These are phyloP conservation scores for Pisolithus orientalis DNA, from an alignment of 768 basidiomycete species.

Conservation along the genomic window DNA sequence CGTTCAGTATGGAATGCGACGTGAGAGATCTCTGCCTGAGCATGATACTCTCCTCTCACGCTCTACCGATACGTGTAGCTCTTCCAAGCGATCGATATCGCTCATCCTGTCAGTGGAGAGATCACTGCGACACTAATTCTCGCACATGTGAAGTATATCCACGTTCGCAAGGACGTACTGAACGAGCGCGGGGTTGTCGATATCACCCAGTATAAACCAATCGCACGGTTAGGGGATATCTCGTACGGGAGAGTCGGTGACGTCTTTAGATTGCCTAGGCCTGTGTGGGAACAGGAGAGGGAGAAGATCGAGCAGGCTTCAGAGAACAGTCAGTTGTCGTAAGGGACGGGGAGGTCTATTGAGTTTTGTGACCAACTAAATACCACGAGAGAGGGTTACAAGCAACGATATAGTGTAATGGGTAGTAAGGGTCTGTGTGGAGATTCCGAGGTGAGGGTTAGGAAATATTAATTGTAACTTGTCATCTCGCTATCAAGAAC, in stretches of 20 bases:
- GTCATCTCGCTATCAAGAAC: no score
- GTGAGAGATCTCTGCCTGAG: background rate
- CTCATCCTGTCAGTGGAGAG: conserved; percentile 16
- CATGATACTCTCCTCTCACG: background rate
- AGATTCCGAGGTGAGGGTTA: no score
- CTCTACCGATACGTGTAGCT: conserved; percentile 8
- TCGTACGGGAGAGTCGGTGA: conserved; percentile 28
- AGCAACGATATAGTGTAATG: no score
- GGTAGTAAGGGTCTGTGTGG: no score
- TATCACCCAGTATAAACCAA: conserved; percentile 27
- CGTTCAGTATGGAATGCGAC: conserved; percentile 43
- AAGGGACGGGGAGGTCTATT: no score
- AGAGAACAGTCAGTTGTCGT: no score
- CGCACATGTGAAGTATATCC: conserved; percentile 34
- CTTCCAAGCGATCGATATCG: conserved; percentile 28
- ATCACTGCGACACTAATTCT: conserved; percentile 29
- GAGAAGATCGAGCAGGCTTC: no score
- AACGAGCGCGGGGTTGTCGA: conserved; percentile 31
- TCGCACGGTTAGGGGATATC: conserved; percentile 35
- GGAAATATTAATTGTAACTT: no score
- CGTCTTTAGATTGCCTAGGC: conserved; percentile 20
- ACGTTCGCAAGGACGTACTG: conserved; percentile 37
- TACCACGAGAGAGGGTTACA: no score
- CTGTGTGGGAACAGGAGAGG: conserved; percentile 15
- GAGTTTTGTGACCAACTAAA: no score